Percentiles rank a stretch among this genome's conserved stretches.
phyloP scores from a whole-genome alignment of 2,329 filamentous ascomycete species.

The Xylariaceae sp. region DNA sequence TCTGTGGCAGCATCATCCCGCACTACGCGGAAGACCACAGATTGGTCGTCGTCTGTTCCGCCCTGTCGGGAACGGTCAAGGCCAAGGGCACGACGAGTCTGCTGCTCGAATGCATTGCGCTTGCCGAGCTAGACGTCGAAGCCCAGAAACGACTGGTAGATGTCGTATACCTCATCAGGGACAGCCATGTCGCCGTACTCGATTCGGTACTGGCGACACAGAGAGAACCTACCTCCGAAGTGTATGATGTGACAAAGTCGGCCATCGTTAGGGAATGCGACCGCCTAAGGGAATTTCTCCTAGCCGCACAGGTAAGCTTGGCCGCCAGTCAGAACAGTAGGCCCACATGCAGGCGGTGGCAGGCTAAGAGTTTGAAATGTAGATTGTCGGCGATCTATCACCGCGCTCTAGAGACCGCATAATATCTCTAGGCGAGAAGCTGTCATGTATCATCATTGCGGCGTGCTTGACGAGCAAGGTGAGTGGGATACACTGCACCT shows the following conservation, averaged over 20 bases:
- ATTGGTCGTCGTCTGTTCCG: constrained; percentile 52
- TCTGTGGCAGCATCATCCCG: constrained; percentile 31
- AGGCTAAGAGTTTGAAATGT: constrained; percentile 17
- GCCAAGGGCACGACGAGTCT: constrained; percentile 49
- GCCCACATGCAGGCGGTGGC: too few species aligned
- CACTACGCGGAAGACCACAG: constrained; percentile 36
- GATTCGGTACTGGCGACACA: constrained; percentile 18
- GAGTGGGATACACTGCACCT: constrained; percentile 11
- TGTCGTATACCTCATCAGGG: constrained; percentile 44
- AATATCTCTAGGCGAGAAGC: constrained; percentile 39
- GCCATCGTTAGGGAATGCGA: constrained; percentile 45
- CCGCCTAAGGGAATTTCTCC: constrained; percentile 42
- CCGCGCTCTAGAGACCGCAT: constrained; percentile 45
- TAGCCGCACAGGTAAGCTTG: constrained; percentile 43
- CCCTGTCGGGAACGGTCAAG: constrained; percentile 49
- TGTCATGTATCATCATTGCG: constrained; percentile 28
- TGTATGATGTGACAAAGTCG: constrained; percentile 35
- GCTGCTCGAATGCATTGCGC: constrained; percentile 30
- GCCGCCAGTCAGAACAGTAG: neutral
- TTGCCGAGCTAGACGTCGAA: constrained; percentile 18
- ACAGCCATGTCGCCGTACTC: constrained; percentile 43
- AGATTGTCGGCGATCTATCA: constrained; percentile 44
- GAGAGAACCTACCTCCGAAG: constrained; percentile 20
- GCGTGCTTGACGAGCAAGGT: constrained; percentile 27
- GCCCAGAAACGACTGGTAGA: constrained; percentile 36